Evolutionary conservation across 805 yeast species (phyloP), one percentile per base, ranked within the genome.

Genomic region (Candida namnaoensis): DNA sequence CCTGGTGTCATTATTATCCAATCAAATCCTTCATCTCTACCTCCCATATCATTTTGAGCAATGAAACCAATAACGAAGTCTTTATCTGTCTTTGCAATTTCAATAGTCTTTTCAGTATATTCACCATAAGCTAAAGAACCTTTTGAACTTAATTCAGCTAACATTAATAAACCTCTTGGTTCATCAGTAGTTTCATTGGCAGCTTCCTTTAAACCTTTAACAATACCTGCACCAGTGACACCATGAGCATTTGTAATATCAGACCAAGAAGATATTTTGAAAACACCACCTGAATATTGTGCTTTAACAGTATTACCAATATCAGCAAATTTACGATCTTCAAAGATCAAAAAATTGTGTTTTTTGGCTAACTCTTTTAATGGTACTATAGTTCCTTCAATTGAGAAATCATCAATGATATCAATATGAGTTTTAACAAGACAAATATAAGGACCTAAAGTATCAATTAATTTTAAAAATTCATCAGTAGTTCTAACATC

Each of bases 1-100:
- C 99, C 99, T 0, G 99, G 99, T 1, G 99, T 91, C 93, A 93
- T 82, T 44, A 90, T 78, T 35, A 93, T 65, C 96, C 97, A 93
- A 65, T 93, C 99, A 54, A 84, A 90, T 1, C 91, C 93, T 53
- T 81, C 93, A 3, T 74, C 81, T 36, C 74, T 71, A 13, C 88
- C 90, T 27, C 88, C 88, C 86, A 90, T 85, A 44, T 81, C 80
- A 56, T 76, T 75, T 60, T 88, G 97, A 1, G 99, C 97, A 64
- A 93, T 93, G 61, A 91, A 93, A 0, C 99, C 99, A 64, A 93
- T 82, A 28, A 88, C 96, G 65, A 93, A 93, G 45, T 82, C 88
- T 54, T 76, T 81, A 64, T 91, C 95, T 26, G 79, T 61, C 57
- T 85, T 83, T 12, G 95, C 96, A 47, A 93, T 88, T 30, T 88